phyloP scores from a whole-genome alignment of 192 early-diverging fungal species.

The Pecoramyces ruminantium region DNA sequence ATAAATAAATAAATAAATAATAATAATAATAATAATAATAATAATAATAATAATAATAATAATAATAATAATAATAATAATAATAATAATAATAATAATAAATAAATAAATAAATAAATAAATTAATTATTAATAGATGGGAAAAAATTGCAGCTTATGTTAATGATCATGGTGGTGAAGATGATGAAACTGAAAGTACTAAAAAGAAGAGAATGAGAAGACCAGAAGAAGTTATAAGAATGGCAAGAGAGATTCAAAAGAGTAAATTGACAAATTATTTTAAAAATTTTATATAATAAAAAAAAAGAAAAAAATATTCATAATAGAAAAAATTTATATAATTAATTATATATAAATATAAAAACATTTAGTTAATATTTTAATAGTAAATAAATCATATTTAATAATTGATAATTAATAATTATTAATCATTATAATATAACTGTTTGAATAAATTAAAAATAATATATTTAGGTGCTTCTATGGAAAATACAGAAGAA shows the following conservation, averaged over 20 bases:
- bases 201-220: constrained; percentile 8
- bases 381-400: no score
- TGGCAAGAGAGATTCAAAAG: constrained; percentile 49
- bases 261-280: constrained; percentile 13
- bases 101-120: not conserved
- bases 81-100: not conserved
- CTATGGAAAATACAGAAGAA: constrained; percentile 11
- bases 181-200: constrained; percentile 14
- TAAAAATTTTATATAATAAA: not conserved
- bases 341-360: no score
- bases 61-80: not conserved
- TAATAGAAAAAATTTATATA: no score
- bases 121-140: constrained; percentile 24
- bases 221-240: constrained; percentile 55
- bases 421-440: no score
- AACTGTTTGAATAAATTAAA: no score
- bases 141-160: constrained; percentile 64
- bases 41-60: no score
- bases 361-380: no score
- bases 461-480: constrained; percentile 1
- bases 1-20: no score
- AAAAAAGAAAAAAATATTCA: not conserved
- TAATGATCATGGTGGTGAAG: constrained; percentile 46
- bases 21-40: no score
- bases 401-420: no score